phyloP scores from a whole-genome alignment of 345 rosid species.

The Corchorus olitorius region DNA sequence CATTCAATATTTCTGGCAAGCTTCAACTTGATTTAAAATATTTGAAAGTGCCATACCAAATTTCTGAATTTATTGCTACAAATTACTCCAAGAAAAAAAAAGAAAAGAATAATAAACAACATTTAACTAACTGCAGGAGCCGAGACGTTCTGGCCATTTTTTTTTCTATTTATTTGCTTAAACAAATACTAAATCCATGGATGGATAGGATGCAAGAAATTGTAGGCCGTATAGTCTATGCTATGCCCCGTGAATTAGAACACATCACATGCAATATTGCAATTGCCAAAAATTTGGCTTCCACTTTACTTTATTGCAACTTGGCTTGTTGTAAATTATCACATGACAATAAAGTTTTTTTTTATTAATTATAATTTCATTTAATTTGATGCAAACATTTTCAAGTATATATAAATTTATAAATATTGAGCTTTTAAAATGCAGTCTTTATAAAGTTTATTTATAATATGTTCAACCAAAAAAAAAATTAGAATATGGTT shows the following conservation, averaged over 20 bases:
- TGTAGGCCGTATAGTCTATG: neutral
- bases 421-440: no score
- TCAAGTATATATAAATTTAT: no score
- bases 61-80: neutral
- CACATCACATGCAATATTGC: slow-evolving; percentile 12
- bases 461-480: no score
- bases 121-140: no score
- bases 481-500: no score
- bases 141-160: no score
- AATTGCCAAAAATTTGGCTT: neutral
- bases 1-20: no score
- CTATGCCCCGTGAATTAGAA: neutral
- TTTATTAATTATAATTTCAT: neutral
- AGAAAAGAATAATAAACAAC: no score
- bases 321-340: slow-evolving; percentile 1
- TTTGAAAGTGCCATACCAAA: neutral
- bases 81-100: neutral
- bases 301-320: neutral
- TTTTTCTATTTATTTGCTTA: no score
- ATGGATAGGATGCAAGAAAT: neutral
- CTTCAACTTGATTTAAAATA: neutral
- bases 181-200: neutral
- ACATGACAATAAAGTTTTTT: neutral
- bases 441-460: no score
- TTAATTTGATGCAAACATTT: no score